Percentiles rank a stretch among this genome's conserved stretches.
These are phyloP conservation scores for Sphagnum magellanicum DNA, from an alignment of 228 moss, liverwort and hornwort genomes.

Conservation along the genomic window DNA sequence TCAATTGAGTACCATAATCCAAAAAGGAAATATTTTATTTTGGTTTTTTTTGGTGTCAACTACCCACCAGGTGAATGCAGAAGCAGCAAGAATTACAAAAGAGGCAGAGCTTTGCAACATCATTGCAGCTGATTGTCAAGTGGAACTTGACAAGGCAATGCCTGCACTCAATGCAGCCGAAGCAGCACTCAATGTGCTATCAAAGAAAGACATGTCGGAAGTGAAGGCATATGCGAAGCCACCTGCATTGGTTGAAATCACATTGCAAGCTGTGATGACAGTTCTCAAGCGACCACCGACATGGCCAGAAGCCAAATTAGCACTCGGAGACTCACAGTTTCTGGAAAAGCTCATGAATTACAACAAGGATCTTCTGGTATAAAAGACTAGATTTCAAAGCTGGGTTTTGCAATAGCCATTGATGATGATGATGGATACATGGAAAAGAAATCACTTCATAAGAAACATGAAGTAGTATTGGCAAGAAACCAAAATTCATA, in stretches of 20 bases:
- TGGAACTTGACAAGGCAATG: constrained; percentile 80
- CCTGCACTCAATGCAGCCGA: constrained; percentile 70
- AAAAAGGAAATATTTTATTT: too few species aligned
- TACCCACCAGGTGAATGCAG: constrained; percentile 56
- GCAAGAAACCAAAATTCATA: too few species aligned
- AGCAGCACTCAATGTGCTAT: constrained; percentile 69
- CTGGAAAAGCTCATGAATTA: constrained; percentile 66
- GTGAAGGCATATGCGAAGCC: constrained; percentile 88
- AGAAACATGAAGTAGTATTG: background rate
- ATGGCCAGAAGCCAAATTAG: constrained; percentile 58
- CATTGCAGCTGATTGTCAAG: constrained; percentile 70
- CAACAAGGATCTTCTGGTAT: constrained; percentile 68
- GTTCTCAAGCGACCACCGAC: constrained; percentile 60
- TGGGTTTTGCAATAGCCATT: too few species aligned
- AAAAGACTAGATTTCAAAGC: background rate
- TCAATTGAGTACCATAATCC: too few species aligned
- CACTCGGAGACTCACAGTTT: constrained; percentile 67
- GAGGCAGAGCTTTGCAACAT: constrained; percentile 65
- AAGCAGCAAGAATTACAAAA: constrained; percentile 62
- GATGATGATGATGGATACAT: background rate
- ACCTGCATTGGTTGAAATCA: constrained; percentile 73
- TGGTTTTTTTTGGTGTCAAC: too few species aligned
- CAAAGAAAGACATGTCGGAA: constrained; percentile 83
- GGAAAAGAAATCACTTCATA: background rate
- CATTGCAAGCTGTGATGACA: constrained; percentile 76